Evolutionary conservation across 2,329 filamentous ascomycete species (phyloP), one percentile per base, ranked within the genome.

Genomic region (Stemphylium lycopersici): DNA sequence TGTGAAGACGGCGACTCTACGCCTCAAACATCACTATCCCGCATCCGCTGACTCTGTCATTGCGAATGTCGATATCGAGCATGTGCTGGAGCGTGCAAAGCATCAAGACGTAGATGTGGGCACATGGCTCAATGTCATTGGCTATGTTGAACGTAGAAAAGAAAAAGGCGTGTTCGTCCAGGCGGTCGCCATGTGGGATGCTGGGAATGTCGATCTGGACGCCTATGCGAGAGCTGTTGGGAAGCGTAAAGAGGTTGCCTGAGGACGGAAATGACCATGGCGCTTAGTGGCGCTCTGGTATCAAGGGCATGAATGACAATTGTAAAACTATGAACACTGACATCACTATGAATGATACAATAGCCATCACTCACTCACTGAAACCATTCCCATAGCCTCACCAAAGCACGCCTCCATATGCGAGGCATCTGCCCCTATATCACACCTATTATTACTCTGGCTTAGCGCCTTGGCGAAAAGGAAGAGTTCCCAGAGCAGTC

Each of bases 61-160:
- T 43, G 88, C 85, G 1, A 70, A 79, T 33, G 90, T 96, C 32
- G 85, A 95, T 66, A 82, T 96, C 55, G 82, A 84, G 47, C 84
- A 93, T 60, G 75, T 96, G 2, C 81, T 96, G 4, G 83, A 87
- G 65, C 81, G 78, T 8, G 76, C 95, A 53, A 84, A 83, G 16
- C 76, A 82, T 18, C 82, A 87, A 51, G 81, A 90, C 45, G 82
- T 89, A 47, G 82, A 86, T 45, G 78, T 89, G 22, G 93, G 93
- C n/a, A 83, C 88, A 55, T 97, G 93, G 92, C 76, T 97, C 44
- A 96, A 97, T 71, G 82, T 97, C 3, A 84, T 97, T 61, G 93
- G 93, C 5, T 96, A 96, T 72, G 80, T 93, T 48, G 66, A 70
- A 43, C 64, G 55, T 11, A 52, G 58, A 8, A 61, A 62, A 29